A percentile compares a stretch with the other conserved stretches of the same genome.
These are phyloP conservation scores for Kodamaea kaohsiungensis DNA, from an alignment of 805 yeast genomes.

Conservation along the genomic window DNA sequence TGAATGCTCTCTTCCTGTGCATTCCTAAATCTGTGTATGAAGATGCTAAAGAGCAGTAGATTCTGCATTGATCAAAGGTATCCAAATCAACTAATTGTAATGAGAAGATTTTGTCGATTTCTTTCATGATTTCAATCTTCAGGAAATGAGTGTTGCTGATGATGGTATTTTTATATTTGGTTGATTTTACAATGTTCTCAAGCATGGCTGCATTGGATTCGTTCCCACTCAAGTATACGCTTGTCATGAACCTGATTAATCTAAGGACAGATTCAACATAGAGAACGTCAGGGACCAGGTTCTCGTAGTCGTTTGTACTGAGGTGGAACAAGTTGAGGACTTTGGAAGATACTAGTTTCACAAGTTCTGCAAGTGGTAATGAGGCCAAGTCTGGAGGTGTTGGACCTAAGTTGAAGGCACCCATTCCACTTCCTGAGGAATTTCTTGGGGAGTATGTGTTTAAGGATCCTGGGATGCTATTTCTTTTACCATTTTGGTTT, in stretches of 20 bases:
- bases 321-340: constrained; percentile 31
- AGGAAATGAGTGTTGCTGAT: constrained; percentile 15
- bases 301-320: constrained; percentile 62
- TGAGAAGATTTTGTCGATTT: constrained; percentile 36
- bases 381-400: constrained; percentile 26
- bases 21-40: constrained; percentile 63
- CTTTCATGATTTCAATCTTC: constrained; percentile 43
- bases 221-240: constrained; percentile 47
- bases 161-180: constrained; percentile 17
- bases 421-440: constrained; percentile 28
- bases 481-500: not conserved
- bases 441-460: constrained; percentile 32
- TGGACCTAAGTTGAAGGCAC: constrained; percentile 18
- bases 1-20: constrained; percentile 66
- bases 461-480: constrained; percentile 5
- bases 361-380: constrained; percentile 33
- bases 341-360: constrained; percentile 29
- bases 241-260: constrained; percentile 58
- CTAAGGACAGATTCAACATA: constrained; percentile 73
- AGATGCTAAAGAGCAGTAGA: constrained; percentile 66
- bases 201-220: constrained; percentile 41
- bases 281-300: constrained; percentile 79
- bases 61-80: constrained; percentile 54
- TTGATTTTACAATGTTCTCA: constrained; percentile 46
- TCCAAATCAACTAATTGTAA: constrained; percentile 36